These are phyloP conservation scores for Alternaria sp. DNA, from an alignment of 2,329 filamentous ascomycete species.

Conservation along the genomic window DNA sequence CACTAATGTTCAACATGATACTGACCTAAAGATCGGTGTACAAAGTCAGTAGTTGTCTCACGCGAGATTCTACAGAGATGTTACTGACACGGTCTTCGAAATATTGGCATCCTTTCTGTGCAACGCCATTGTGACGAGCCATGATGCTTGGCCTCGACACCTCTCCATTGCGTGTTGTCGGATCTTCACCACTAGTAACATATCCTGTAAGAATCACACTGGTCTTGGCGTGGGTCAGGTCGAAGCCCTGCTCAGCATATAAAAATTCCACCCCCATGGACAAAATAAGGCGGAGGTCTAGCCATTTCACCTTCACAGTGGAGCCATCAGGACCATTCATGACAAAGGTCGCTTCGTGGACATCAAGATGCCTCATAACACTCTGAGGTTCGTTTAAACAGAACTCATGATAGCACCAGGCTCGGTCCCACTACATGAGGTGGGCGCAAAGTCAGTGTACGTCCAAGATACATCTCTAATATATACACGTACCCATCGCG, in stretches of 20 bases:
- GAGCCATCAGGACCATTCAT: slow-evolving; percentile 19
- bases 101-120: slow-evolving; percentile 16
- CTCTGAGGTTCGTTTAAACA: slow-evolving; percentile 25
- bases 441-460: not conserved
- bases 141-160: slow-evolving; percentile 20
- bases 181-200: not conserved
- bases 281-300: slow-evolving; percentile 14
- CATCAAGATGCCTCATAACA: slow-evolving; percentile 14
- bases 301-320: slow-evolving; percentile 24
- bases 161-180: not conserved
- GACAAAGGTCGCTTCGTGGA: slow-evolving; percentile 25
- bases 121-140: slow-evolving; percentile 18
- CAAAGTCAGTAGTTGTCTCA: too few species aligned
- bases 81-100: slow-evolving; percentile 12
- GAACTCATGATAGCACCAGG: slow-evolving; percentile 30
- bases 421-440: slow-evolving; percentile 14
- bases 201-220: not conserved
- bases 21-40: slow-evolving; percentile 6
- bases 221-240: not conserved
- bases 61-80: too few species aligned
- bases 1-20: slow-evolving; percentile 25
- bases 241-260: not conserved
- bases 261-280: not conserved
- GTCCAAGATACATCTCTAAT: not conserved
- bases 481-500: slow-evolving; percentile 12